Percentiles rank a stretch among this genome's conserved stretches.
These are phyloP conservation scores for Citrullus amarus DNA, from an alignment of 306 rosid species.

Conservation along the genomic window DNA sequence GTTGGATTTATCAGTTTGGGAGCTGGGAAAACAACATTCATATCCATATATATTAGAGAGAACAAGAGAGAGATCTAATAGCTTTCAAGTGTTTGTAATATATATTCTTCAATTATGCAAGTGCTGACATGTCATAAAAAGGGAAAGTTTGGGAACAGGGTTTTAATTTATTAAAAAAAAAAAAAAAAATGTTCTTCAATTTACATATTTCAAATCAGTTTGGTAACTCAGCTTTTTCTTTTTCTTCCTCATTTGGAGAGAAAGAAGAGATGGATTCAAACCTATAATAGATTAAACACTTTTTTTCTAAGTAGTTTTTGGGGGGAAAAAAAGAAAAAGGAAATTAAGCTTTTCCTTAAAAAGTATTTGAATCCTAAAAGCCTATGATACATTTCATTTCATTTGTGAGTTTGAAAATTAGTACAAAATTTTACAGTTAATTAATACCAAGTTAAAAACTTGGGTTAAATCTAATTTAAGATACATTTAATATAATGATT, in stretches of 20 bases:
- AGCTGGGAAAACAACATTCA: constrained; percentile 4
- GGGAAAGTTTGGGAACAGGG: constrained; percentile 5
- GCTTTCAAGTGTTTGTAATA: constrained; percentile 3
- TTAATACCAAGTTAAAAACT: no score
- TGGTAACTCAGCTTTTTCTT: not conserved
- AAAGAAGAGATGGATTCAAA: not conserved
- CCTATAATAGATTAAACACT: not conserved
- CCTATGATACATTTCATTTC: no score
- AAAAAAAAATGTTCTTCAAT: not conserved
- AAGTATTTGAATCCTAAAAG: not conserved
- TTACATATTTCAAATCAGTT: not conserved
- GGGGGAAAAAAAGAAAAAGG: not conserved
- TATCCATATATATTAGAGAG: not conserved
- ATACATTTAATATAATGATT: no score
- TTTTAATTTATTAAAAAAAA: not conserved
- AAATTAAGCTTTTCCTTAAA: not conserved
- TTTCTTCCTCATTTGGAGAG: not conserved
- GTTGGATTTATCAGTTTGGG: constrained; percentile 11
- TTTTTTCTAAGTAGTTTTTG: not conserved
- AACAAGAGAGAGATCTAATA: constrained; percentile 4
- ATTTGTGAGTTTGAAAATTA: no score
- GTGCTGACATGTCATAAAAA: not conserved
- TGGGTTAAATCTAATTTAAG: no score
- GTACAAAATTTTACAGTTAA: no score
- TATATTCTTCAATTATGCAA: not conserved